Conservation (phyloP, 495 filamentous ascomycete genomes). For the Aspergillus hancockii region DNA sequence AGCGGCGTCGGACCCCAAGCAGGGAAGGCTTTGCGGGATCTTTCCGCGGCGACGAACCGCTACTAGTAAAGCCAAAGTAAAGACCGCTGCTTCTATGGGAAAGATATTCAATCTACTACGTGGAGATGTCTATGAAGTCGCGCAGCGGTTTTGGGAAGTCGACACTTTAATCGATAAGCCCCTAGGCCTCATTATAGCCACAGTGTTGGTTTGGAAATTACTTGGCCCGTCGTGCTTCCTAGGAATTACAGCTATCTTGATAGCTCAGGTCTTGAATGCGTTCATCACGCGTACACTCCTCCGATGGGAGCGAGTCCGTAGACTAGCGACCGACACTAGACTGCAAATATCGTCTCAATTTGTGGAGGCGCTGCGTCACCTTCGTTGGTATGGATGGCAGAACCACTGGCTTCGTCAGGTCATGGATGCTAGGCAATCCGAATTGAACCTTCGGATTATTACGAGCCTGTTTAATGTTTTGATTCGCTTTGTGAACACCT, state of each 20-base stretch:
- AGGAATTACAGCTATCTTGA: slow-evolving; percentile 63
- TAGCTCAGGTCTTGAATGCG: slow-evolving; percentile 65
- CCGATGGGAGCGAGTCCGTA: slow-evolving; percentile 61
- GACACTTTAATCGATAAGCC: slow-evolving; percentile 67
- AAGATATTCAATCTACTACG: slow-evolving; percentile 83
- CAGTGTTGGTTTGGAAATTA: slow-evolving; percentile 69
- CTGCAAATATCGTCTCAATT: slow-evolving; percentile 77
- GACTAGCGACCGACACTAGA: slow-evolving; percentile 67
- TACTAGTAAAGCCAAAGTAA: slow-evolving; percentile 27
- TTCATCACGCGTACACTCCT: slow-evolving; percentile 61
- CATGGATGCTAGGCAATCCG: slow-evolving; percentile 66
- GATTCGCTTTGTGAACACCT: slow-evolving; percentile 61
- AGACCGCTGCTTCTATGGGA: slow-evolving; percentile 71
- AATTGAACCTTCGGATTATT: slow-evolving; percentile 65
- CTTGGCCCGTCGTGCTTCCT: slow-evolving; percentile 78
- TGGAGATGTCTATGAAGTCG: slow-evolving; percentile 78
- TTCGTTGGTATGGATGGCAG: slow-evolving; percentile 89
- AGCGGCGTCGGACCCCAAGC: slow-evolving; percentile 9
- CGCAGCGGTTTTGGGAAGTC: slow-evolving; percentile 83
- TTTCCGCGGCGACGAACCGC: slow-evolving; percentile 21
- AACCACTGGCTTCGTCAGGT: slow-evolving; percentile 72
- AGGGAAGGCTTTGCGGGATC: slow-evolving; percentile 17
- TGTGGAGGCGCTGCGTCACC: slow-evolving; percentile 79
- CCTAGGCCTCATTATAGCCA: slow-evolving; percentile 65
- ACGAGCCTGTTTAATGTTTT: slow-evolving; percentile 59